phyloP scores from a whole-genome alignment of 208 protist species.

The Acanthamoeba royreba region DNA sequence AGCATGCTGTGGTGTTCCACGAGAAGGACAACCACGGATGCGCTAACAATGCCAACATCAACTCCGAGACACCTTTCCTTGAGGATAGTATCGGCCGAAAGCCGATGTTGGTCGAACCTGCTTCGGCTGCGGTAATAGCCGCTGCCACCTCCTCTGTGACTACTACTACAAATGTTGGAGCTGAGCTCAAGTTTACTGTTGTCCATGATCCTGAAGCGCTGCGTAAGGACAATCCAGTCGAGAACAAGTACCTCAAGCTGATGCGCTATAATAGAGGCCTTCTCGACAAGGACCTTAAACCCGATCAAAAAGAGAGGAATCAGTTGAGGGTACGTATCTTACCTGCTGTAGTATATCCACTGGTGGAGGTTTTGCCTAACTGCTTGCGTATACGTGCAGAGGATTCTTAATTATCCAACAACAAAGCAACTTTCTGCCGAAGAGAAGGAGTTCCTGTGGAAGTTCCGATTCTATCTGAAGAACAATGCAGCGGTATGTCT shows the following conservation, averaged over 20 bases:
- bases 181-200: background rate
- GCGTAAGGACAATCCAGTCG: slow-evolving; percentile 42
- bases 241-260: slow-evolving; percentile 56
- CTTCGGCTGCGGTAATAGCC: background rate
- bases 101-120: background rate
- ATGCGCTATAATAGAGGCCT: slow-evolving; percentile 45
- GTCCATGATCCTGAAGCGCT: slow-evolving; percentile 43
- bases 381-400: slow-evolving; percentile 72
- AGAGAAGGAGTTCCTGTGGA: slow-evolving; percentile 90
- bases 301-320: slow-evolving; percentile 50
- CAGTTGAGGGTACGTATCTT: background rate
- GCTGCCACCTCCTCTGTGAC: background rate
- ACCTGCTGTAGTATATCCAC: background rate
- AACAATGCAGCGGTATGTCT: slow-evolving; percentile 40
- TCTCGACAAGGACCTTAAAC: slow-evolving; percentile 64
- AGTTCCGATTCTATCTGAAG: slow-evolving; percentile 86
- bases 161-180: background rate
- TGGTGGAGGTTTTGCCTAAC: background rate
- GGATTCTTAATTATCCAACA: slow-evolving; percentile 78
- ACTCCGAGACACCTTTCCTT: background rate
- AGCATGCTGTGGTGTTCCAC: slow-evolving; percentile 64
- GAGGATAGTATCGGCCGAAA: background rate
- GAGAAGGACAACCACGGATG: background rate
- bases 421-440: slow-evolving; percentile 78
- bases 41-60: background rate